A percentile compares a stretch with the other conserved stretches of the same genome.
phyloP scores from a whole-genome alignment of 2,329 filamentous ascomycete species.

The Onygenales sp. region DNA sequence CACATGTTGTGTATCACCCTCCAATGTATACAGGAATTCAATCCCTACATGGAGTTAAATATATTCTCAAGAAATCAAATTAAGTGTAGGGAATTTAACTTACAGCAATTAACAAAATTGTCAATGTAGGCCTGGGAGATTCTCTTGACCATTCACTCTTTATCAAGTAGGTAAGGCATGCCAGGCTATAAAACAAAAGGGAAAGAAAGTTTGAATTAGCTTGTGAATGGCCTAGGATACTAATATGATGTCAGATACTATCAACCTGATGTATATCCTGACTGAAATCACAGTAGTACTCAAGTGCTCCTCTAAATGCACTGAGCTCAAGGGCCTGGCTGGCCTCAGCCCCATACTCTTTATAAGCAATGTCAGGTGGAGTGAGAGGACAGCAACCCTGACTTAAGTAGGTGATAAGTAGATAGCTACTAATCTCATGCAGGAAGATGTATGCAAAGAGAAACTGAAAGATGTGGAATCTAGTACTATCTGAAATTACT shows the following conservation, averaged over 20 bases:
- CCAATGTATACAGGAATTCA: background rate
- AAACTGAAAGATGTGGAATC: background rate
- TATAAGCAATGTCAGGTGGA: background rate
- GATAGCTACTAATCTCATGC: background rate
- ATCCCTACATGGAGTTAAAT: background rate
- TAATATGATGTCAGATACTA: background rate
- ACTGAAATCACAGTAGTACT: background rate
- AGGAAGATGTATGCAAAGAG: background rate
- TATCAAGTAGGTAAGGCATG: background rate
- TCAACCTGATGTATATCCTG: background rate
- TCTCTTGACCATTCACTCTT: background rate
- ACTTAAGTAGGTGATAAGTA: background rate
- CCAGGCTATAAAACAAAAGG: background rate
- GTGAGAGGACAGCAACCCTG: background rate
- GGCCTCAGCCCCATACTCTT: background rate
- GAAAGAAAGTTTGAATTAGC: background rate
- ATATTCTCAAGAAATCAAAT: background rate
- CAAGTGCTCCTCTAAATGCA: background rate
- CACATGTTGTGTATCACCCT: background rate
- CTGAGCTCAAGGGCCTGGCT: background rate
- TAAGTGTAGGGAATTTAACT: background rate
- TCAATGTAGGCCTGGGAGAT: background rate
- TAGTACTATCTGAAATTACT: background rate
- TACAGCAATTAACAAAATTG: background rate
- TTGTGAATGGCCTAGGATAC: background rate